phyloP scores from a whole-genome alignment of 2,329 filamentous ascomycete genomes.

The Alternaria burnsii region DNA sequence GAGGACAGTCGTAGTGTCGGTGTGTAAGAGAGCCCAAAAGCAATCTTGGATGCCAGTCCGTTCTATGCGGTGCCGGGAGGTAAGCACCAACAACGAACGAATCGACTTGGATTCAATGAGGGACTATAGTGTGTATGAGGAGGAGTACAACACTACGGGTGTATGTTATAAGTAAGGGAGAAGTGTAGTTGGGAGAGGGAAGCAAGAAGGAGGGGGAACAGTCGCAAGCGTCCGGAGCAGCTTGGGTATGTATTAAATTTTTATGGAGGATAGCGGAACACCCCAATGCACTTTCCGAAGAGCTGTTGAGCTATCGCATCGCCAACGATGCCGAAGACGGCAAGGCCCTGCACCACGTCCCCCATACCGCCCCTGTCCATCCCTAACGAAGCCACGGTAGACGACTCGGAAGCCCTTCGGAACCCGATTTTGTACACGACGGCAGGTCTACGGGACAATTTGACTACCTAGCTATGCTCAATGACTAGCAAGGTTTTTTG shows the following conservation, averaged over 20 bases:
- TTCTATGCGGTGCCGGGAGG: constrained; percentile 22
- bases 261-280: constrained; percentile 24
- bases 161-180: constrained; percentile 6
- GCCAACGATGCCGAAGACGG: constrained; percentile 41
- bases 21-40: constrained; percentile 14
- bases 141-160: constrained; percentile 16
- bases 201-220: constrained; percentile 17
- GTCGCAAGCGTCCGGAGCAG: constrained; percentile 4
- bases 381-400: constrained; percentile 21
- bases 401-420: constrained; percentile 28
- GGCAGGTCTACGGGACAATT: constrained; percentile 3
- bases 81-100: constrained; percentile 31
- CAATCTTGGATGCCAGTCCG: constrained; percentile 10
- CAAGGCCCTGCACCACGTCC: constrained; percentile 28
- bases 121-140: constrained; percentile 16
- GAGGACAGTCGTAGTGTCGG: constrained; percentile 22
- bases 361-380: constrained; percentile 30
- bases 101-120: constrained; percentile 7
- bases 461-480: not conserved
- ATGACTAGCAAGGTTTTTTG: constrained; percentile 1
- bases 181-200: constrained; percentile 10
- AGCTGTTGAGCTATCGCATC: constrained; percentile 48
- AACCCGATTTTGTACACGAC: constrained; percentile 15
- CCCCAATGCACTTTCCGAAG: constrained; percentile 45
- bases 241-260: constrained; percentile 38